Conservation (phyloP, 2,329 filamentous ascomycete species). For the Aspergillus quadrilineatus region DNA sequence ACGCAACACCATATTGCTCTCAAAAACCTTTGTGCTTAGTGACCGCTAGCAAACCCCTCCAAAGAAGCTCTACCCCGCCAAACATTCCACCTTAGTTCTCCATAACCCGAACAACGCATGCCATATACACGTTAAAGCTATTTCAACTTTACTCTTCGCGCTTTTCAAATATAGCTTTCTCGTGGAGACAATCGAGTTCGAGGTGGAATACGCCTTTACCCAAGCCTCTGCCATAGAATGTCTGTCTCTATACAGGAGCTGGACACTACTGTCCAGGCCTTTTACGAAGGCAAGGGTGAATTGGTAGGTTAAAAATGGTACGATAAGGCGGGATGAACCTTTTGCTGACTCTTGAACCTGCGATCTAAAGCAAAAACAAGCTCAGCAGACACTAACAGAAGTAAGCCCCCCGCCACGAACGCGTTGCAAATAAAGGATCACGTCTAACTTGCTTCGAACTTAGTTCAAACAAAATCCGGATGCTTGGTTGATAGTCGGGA, state of each 20-base stretch:
- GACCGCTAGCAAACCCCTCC: conserved; percentile 25
- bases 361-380: conserved; percentile 80
- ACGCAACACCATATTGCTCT: conserved; percentile 14
- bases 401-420: conserved; percentile 50
- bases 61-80: conserved; percentile 30
- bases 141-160: conserved; percentile 3
- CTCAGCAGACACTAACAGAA: conserved; percentile 89
- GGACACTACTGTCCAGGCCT: conserved; percentile 92
- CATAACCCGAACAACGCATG: conserved; percentile 16
- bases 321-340: not conserved
- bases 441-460: conserved; percentile 18
- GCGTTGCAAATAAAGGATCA: not conserved
- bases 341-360: not conserved
- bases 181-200: not conserved
- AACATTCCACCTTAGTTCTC: conserved; percentile 19
- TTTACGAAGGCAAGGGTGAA: conserved; percentile 95
- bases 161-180: not conserved
- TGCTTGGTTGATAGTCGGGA: conserved; percentile 95
- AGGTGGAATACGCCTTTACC: conserved; percentile 28
- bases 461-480: conserved; percentile 99
- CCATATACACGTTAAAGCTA: conserved; percentile 15
- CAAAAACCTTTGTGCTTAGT: conserved; percentile 14
- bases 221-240: conserved; percentile 48
- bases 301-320: conserved; percentile 63
- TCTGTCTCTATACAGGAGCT: conserved; percentile 83